Conservation (phyloP, 768 basidiomycete genomes). For the Terana coerulea region DNA sequence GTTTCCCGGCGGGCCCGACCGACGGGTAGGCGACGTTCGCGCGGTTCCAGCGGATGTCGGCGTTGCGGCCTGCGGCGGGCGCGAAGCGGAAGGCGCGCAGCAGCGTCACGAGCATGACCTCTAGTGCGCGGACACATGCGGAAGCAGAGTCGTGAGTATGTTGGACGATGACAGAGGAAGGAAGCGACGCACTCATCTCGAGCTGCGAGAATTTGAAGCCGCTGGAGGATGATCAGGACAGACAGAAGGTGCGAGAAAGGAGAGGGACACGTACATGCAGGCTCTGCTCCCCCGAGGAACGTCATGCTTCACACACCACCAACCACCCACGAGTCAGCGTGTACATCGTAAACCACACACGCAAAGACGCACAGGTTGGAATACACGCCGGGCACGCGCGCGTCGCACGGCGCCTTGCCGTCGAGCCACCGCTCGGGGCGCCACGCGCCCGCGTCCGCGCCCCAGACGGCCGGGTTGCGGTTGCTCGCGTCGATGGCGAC, state of each 20-base stretch:
- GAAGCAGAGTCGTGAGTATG: too few species aligned
- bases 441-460: conserved; percentile 43
- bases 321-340: background rate
- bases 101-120: conserved; percentile 6
- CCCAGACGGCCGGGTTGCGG: conserved; percentile 40
- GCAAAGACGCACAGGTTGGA: conserved; percentile 12
- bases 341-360: background rate
- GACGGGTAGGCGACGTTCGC: too few species aligned
- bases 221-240: conserved; percentile 1
- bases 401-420: conserved; percentile 15
- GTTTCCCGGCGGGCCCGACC: too few species aligned
- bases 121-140: conserved; percentile 2
- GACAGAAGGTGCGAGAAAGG: background rate
- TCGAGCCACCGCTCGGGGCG: conserved; percentile 52
- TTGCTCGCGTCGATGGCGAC: conserved; percentile 37
- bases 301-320: conserved; percentile 17
- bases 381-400: conserved; percentile 18
- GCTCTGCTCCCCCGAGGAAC: conserved; percentile 18
- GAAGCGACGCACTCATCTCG: too few species aligned
- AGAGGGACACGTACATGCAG: conserved; percentile 20
- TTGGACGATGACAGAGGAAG: too few species aligned
- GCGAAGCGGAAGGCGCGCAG: conserved; percentile 5
- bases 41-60: too few species aligned
- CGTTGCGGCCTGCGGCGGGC: too few species aligned
- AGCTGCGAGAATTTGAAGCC: conserved; percentile 13